A percentile compares a stretch with the other conserved stretches of the same genome.
Conservation (phyloP, 768 basidiomycete genomes). For the Dioszegia crocea region DNA sequence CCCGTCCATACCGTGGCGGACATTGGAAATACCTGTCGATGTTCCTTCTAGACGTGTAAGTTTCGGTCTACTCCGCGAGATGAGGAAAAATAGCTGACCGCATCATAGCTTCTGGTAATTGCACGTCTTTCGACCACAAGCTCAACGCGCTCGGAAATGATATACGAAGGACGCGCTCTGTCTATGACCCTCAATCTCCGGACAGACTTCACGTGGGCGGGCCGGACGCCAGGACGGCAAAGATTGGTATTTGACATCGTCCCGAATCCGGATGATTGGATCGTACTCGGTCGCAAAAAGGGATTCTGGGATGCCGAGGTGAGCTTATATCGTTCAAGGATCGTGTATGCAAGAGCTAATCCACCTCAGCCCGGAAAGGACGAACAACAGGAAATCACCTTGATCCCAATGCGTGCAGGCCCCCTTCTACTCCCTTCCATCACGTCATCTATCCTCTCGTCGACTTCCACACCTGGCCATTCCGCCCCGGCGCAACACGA, state of each 20-base stretch:
- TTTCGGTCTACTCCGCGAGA: background rate
- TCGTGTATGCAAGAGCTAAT: slow-evolving; percentile 56
- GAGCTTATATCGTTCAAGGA: slow-evolving; percentile 29
- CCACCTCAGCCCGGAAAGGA: slow-evolving; percentile 23
- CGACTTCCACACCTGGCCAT: slow-evolving; percentile 52
- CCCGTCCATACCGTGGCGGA: slow-evolving; percentile 57
- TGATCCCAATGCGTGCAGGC: slow-evolving; percentile 85
- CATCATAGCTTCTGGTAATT: slow-evolving; percentile 54
- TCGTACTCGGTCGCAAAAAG: slow-evolving; percentile 80
- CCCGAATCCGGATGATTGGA: slow-evolving; percentile 75
- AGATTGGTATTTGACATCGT: slow-evolving; percentile 68
- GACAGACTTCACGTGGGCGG: slow-evolving; percentile 75
- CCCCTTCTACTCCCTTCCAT: slow-evolving; percentile 72
- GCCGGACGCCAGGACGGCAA: slow-evolving; percentile 17
- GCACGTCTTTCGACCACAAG: slow-evolving; percentile 27
- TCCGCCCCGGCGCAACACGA: slow-evolving; percentile 23
- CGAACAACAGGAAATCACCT: slow-evolving; percentile 52
- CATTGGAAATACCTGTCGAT: slow-evolving; percentile 78
- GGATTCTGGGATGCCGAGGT: slow-evolving; percentile 76
- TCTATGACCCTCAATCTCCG: slow-evolving; percentile 62
- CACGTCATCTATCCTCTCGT: slow-evolving; percentile 55
- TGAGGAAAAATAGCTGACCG: slow-evolving; percentile 58
- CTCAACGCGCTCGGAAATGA: slow-evolving; percentile 41
- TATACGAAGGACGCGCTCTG: slow-evolving; percentile 84
- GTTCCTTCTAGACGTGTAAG: slow-evolving; percentile 74